These are phyloP conservation scores for Leucoagaricus sp. DNA, from an alignment of 1,284 basidiomycete species.

Conservation along the genomic window DNA sequence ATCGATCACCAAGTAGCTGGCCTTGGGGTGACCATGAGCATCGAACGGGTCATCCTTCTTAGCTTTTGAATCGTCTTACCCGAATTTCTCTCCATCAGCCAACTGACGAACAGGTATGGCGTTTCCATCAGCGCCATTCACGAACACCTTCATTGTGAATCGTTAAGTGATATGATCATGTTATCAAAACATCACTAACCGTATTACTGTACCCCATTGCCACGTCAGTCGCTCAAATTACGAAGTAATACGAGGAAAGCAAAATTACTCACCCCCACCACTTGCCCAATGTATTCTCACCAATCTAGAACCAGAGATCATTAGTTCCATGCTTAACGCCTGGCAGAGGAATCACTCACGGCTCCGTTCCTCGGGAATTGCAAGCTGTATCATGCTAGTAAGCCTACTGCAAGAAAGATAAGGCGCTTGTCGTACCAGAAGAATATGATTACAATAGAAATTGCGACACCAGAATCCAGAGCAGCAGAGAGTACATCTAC, in stretches of 20 bases:
- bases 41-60: too few relatives aligned
- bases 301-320: constrained; percentile 35
- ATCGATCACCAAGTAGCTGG: constrained; percentile 4
- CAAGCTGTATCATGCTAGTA: constrained; percentile 20
- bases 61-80: constrained; percentile 25
- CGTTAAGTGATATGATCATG: not conserved
- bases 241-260: not conserved
- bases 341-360: constrained; percentile 17
- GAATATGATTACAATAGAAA: constrained; percentile 53
- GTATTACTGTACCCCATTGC: constrained; percentile 37
- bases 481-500: constrained; percentile 61
- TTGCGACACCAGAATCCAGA: constrained; percentile 56
- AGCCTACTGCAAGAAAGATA: not conserved
- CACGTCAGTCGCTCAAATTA: not conserved
- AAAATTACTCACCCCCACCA: constrained; percentile 50
- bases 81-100: constrained; percentile 39
- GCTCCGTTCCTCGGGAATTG: constrained; percentile 45
- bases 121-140: constrained; percentile 37
- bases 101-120: constrained; percentile 41
- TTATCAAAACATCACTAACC: constrained; percentile 7
- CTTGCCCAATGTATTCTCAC: constrained; percentile 37
- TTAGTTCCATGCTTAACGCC: not conserved
- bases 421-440: constrained; percentile 34
- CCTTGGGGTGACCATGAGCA: not conserved
- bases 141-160: constrained; percentile 25